phyloP scores from a whole-genome alignment of 148 eudicot genomes.

The Linanthus parryae region DNA sequence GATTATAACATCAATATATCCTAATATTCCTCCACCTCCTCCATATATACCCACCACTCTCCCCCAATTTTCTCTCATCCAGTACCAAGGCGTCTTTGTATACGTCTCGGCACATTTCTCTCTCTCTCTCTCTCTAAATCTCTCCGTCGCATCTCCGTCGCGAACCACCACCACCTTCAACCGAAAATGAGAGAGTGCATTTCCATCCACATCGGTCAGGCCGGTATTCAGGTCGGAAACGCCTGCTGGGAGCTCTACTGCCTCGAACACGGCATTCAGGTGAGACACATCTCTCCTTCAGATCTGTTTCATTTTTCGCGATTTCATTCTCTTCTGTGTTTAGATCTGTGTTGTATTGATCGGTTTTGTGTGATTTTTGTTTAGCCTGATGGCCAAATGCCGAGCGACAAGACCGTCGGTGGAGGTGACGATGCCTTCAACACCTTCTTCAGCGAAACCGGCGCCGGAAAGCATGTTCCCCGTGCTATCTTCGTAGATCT shows the following conservation, averaged over 20 bases:
- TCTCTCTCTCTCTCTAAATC: background rate
- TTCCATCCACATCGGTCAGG: conserved; percentile 9
- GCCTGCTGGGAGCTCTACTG: conserved; percentile 11
- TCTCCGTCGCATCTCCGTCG: no score
- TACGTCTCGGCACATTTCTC: background rate
- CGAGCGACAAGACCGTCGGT: conserved; percentile 10
- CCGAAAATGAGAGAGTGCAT: conserved; percentile 8
- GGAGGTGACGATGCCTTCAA: conserved; percentile 8
- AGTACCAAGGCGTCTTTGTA: conserved; percentile 3
- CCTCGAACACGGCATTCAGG: conserved; percentile 11
- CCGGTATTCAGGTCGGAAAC: conserved; percentile 8
- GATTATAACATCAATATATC: no score
- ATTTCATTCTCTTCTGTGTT: no score
- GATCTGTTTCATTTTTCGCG: no score
- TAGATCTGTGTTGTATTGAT: no score
- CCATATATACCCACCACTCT: background rate
- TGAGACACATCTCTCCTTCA: no score
- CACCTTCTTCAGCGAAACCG: conserved; percentile 11
- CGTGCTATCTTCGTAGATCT: conserved; percentile 11
- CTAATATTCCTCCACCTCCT: no score
- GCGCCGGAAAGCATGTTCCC: conserved; percentile 9
- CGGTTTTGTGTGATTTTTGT: background rate
- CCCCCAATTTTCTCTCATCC: background rate
- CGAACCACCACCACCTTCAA: no score
- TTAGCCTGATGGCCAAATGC: conserved; percentile 9